phyloP scores from a whole-genome alignment of 2,329 filamentous ascomycete species.

The Claviceps sp. region DNA sequence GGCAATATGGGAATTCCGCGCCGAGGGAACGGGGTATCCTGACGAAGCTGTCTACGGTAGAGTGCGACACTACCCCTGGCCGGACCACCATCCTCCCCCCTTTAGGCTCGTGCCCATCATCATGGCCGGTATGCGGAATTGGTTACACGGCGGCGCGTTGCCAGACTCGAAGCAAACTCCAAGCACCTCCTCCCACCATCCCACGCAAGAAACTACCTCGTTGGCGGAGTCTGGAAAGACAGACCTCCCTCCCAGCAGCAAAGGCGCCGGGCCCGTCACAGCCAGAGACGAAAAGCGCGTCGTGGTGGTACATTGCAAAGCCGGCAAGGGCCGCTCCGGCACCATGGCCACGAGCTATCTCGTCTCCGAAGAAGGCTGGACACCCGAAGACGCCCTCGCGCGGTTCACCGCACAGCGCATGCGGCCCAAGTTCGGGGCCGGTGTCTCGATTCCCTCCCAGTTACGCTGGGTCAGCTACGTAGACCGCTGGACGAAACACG shows the following conservation, averaged over 20 bases:
- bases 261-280: neutral
- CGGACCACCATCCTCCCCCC: slow-evolving; percentile 92
- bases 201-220: neutral
- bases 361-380: slow-evolving; percentile 67
- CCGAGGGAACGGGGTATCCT: slow-evolving; percentile 90
- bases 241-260: neutral
- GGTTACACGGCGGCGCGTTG: slow-evolving; percentile 47
- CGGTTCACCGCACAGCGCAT: slow-evolving; percentile 71
- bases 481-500: slow-evolving; percentile 64
- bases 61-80: slow-evolving; percentile 87
- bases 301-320: slow-evolving; percentile 91
- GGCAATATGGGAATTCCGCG: slow-evolving; percentile 97
- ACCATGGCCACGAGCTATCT: slow-evolving; percentile 81
- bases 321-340: slow-evolving; percentile 86
- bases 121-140: slow-evolving; percentile 84
- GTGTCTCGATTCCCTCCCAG: slow-evolving; percentile 89
- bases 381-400: slow-evolving; percentile 36
- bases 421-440: slow-evolving; percentile 75
- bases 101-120: slow-evolving; percentile 81
- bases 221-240: slow-evolving; percentile 14
- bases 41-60: slow-evolving; percentile 77
- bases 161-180: slow-evolving; percentile 9
- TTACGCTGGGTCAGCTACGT: slow-evolving; percentile 80
- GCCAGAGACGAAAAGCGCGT: slow-evolving; percentile 41
- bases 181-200: neutral